phyloP scores from a whole-genome alignment of 2,329 filamentous ascomycete genomes.

The Claviceps monticola region DNA sequence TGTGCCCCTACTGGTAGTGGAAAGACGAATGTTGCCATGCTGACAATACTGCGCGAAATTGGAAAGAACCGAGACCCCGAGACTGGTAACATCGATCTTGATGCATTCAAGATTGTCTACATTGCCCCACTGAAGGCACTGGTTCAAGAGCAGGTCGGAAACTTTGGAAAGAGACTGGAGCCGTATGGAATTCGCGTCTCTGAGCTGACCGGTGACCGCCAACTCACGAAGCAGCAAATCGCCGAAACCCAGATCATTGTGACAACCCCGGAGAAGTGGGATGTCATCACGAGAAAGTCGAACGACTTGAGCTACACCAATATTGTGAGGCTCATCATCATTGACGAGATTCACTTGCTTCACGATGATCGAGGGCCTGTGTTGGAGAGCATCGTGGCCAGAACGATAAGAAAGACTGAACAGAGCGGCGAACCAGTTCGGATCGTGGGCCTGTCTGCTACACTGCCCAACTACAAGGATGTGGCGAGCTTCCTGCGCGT shows the following conservation, averaged over 20 bases:
- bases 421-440: slow-evolving; percentile 89
- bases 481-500: slow-evolving; percentile 92
- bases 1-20: slow-evolving; percentile 95
- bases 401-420: slow-evolving; percentile 84
- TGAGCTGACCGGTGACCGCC: slow-evolving; percentile 94
- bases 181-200: slow-evolving; percentile 84
- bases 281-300: slow-evolving; percentile 95
- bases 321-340: slow-evolving; percentile 88
- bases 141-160: slow-evolving; percentile 95
- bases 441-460: slow-evolving; percentile 84
- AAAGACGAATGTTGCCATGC: slow-evolving; percentile 97
- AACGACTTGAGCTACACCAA: slow-evolving; percentile 96
- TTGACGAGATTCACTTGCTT: slow-evolving; percentile 94
- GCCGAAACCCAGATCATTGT: slow-evolving; percentile 96
- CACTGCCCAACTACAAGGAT: slow-evolving; percentile 89
- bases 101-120: slow-evolving; percentile 97
- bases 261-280: slow-evolving; percentile 97
- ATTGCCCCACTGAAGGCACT: slow-evolving; percentile 92
- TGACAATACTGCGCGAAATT: slow-evolving; percentile 89
- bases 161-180: slow-evolving; percentile 83
- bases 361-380: slow-evolving; percentile 97
- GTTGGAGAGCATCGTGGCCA: slow-evolving; percentile 88
- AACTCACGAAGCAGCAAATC: slow-evolving; percentile 97
- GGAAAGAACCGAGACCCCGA: slow-evolving; percentile 83
- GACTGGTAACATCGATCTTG: slow-evolving; percentile 88